Evolutionary conservation across 331 rosid species (phyloP).

Genomic region (Malus hybrid): DNA sequence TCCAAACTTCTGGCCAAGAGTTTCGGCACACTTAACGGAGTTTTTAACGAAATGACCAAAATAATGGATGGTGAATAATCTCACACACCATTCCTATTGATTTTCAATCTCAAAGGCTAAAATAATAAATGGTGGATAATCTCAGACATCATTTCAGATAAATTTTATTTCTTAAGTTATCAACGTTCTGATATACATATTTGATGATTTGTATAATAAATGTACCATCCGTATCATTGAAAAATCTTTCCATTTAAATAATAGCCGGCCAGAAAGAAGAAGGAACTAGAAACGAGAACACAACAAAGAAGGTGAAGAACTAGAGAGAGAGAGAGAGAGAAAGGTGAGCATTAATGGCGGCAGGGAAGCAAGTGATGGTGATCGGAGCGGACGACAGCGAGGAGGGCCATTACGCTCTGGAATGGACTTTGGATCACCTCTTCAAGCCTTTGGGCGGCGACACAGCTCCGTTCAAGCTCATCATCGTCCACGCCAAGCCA

Average conservation of each 20-base stretch:
- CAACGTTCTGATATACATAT: too few relatives aligned
- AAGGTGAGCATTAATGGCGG: not conserved
- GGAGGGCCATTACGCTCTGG: slow-evolving; percentile 48
- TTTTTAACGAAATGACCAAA: too few relatives aligned
- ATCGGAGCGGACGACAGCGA: slow-evolving; percentile 59
- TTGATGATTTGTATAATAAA: too few relatives aligned
- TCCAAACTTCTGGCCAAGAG: too few relatives aligned
- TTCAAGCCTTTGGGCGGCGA: slow-evolving; percentile 7
- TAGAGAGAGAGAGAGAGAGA: not conserved
- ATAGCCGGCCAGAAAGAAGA: not conserved
- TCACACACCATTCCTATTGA: too few relatives aligned
- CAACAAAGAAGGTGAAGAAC: not conserved
- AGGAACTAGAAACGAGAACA: not conserved
- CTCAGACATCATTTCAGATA: too few relatives aligned
- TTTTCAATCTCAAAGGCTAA: too few relatives aligned
- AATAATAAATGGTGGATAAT: too few relatives aligned
- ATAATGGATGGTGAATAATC: too few relatives aligned
- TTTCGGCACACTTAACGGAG: too few relatives aligned
- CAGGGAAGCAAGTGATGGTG: slow-evolving; percentile 51
- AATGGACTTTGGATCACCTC: slow-evolving; percentile 66
- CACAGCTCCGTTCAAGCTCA: slow-evolving; percentile 38
- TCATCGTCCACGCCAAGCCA: slow-evolving; percentile 56
- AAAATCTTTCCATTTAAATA: not conserved
- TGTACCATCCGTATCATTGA: too few relatives aligned
- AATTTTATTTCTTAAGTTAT: too few relatives aligned